Base-by-base conservation (phyloP, 768 basidiomycete species). In the Suillus subluteus region DNA sequence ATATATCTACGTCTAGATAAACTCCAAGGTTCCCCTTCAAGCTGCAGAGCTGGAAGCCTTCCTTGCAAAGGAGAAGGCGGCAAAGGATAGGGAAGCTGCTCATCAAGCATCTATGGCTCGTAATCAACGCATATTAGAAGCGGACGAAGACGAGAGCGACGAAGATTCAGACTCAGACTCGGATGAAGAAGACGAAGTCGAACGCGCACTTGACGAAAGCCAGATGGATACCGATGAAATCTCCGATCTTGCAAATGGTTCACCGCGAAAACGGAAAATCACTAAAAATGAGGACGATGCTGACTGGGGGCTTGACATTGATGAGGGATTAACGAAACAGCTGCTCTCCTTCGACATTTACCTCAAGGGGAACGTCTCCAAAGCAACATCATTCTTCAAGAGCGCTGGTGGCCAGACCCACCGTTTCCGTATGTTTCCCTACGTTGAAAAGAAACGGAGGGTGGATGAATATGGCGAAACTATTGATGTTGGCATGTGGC, bases 381-480 rank as follows among this genome's bases (percentile, higher is more conserved):
- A 92, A 69, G 83, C 91, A 32, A 92, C 88, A 1, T 90, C 91
- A 2, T 96, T 95, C 80, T 97, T 96, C 84, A 95, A 95, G 76
- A 90, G 82, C 66, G 81, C 87, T 11, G 88, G 87, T 16, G 82
- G 84, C 12, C 89, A 91, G 70, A 81, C 85, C 18, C 93, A 92
- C 69, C 83, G 98, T 62, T 99, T 93, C 77, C 85, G 97, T 69
- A 98, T 98, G 96, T 99, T 98, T 80, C 98, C 98, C 0, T 96
- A 95, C 70, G 88, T 97, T 37, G 97, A 99, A 79, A 91, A 94
- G 79, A 94, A 91, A 74, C 82, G 95, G 70, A 86, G 92, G 70
- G 93, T 99, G 26, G 98, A 99, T 74, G 94, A 93, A 70, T 99
- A 94, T 75, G 98, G 98, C 11, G 98, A 99, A 82, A 91, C 89